Percentiles rank a stretch among this genome's conserved stretches.
phyloP scores from a whole-genome alignment of 805 yeast genomes.

The Candida chilensis region DNA sequence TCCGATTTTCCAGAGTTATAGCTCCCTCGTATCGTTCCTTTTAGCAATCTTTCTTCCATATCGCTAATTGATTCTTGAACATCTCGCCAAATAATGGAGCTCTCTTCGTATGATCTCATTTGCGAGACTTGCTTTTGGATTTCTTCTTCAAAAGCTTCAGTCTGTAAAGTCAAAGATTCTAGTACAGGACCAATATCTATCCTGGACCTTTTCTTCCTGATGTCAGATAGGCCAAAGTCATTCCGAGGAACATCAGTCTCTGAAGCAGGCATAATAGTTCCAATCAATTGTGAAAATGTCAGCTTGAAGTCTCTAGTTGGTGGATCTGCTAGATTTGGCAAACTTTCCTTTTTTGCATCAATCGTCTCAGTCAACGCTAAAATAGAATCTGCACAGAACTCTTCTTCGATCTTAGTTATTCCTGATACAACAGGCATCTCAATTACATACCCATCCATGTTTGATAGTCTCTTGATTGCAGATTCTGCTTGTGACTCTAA shows the following conservation, averaged over 20 bases:
- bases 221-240: not conserved
- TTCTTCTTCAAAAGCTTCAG: slow-evolving; percentile 8
- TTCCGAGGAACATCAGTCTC: too few species aligned
- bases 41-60: slow-evolving; percentile 8
- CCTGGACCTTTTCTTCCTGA: not conserved
- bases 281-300: not conserved
- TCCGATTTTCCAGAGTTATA: not conserved
- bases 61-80: slow-evolving; percentile 6
- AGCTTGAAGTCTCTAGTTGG: not conserved
- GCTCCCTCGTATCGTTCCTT: slow-evolving; percentile 6
- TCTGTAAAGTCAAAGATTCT: slow-evolving; percentile 9
- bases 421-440: not conserved
- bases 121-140: not conserved
- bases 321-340: not conserved
- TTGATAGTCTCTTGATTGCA: slow-evolving; percentile 18
- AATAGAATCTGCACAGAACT: too few species aligned
- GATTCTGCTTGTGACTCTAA: slow-evolving; percentile 26
- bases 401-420: not conserved
- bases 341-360: too few species aligned
- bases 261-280: slow-evolving; percentile 1
- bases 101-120: slow-evolving; percentile 5
- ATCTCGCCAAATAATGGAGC: slow-evolving; percentile 9
- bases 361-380: too few species aligned
- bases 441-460: slow-evolving; percentile 9
- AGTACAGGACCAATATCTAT: slow-evolving; percentile 4